Percentiles rank a stretch among this genome's conserved stretches.
These are phyloP conservation scores for Starmerella stellata DNA, from an alignment of 805 yeast species.

Conservation along the genomic window DNA sequence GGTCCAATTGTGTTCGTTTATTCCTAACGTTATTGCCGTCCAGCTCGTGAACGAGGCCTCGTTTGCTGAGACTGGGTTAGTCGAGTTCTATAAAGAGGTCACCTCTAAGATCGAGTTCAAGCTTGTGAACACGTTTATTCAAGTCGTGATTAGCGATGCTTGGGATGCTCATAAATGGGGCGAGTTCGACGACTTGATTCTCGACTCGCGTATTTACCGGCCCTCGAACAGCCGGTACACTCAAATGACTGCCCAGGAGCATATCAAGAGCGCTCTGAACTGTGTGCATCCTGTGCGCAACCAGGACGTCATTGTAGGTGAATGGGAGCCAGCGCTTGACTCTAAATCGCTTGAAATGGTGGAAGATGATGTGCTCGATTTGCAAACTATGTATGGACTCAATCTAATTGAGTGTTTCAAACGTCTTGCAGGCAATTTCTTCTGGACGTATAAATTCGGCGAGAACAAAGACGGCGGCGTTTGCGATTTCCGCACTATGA, in stretches of 20 bases:
- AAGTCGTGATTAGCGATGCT: slow-evolving; percentile 74
- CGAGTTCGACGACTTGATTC: slow-evolving; percentile 44
- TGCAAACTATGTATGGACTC: slow-evolving; percentile 46
- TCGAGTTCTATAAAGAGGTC: slow-evolving; percentile 46
- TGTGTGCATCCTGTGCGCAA: slow-evolving; percentile 11
- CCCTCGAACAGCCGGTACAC: slow-evolving; percentile 68
- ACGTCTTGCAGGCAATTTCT: slow-evolving; percentile 48
- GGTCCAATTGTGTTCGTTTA: slow-evolving; percentile 37
- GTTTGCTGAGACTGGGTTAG: slow-evolving; percentile 35
- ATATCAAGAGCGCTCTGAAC: slow-evolving; percentile 27
- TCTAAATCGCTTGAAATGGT: slow-evolving; percentile 34
- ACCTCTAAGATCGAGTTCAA: slow-evolving; percentile 29
- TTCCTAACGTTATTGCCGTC: slow-evolving; percentile 50
- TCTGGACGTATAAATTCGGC: slow-evolving; percentile 82
- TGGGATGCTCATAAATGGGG: slow-evolving; percentile 81
- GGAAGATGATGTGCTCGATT: slow-evolving; percentile 30
- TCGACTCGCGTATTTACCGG: slow-evolving; percentile 75
- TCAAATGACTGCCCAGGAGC: slow-evolving; percentile 42
- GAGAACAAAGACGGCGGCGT: slow-evolving; percentile 78
- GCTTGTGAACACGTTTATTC: slow-evolving; percentile 35
- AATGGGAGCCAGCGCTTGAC: slow-evolving; percentile 75
- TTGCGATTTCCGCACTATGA: slow-evolving; percentile 80
- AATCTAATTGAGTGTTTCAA: slow-evolving; percentile 33
- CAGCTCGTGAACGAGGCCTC: slow-evolving; percentile 77
- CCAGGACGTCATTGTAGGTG: slow-evolving; percentile 70